Base-by-base conservation (phyloP, 2,329 filamentous ascomycete species). In the Fusarium tjaetaba region DNA sequence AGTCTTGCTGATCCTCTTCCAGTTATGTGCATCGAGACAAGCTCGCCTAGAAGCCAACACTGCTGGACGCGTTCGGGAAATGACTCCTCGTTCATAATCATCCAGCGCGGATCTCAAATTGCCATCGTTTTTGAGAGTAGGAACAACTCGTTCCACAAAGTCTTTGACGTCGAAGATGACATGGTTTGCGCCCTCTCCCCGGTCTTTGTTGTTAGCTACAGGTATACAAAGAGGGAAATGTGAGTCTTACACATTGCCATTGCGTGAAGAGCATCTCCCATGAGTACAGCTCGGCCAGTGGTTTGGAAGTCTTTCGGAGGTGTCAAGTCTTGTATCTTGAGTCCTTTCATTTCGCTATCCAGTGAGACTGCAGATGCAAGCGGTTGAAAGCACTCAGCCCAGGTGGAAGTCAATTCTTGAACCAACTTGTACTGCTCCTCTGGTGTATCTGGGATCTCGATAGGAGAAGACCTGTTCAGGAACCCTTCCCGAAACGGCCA, bases 141-240 rank as follows among this genome's bases (percentile, higher is more conserved):
- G 78, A 0, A 75, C 36, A 2, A 84, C 72, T 10, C 76, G 75
- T 15, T 82, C 80, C 0, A 82, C 80, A 48, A 89, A 81, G 41
- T 86, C 84, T 5, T 81, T 75, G 0, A 87, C 85, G 73, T 90
- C 88, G 11, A 85, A 77, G 41, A 90, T 87, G 6, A 85, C 87
- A 58, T 89, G 87, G 69, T 90, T 90, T 11, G 86, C 87, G 2
- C 87, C 88, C 78, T 90, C 88, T 6, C 88, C 88, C 18, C 88
- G 84, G 73, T 87, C 88, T 90, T 32, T 2, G 0, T 0, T 2
- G 11, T 46, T 53, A 51, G 62, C 32, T 7, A 9, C 1, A 3
- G 4, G 2, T 1, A 3, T 4, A 3, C 1, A 10, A 4, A 3
- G 6, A 2, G 1, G 2, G 2, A 9, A 7, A 1, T 1, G 4